Base-by-base conservation (phyloP, 192 early-diverging fungal species). In the Linnemannia exigua region DNA sequence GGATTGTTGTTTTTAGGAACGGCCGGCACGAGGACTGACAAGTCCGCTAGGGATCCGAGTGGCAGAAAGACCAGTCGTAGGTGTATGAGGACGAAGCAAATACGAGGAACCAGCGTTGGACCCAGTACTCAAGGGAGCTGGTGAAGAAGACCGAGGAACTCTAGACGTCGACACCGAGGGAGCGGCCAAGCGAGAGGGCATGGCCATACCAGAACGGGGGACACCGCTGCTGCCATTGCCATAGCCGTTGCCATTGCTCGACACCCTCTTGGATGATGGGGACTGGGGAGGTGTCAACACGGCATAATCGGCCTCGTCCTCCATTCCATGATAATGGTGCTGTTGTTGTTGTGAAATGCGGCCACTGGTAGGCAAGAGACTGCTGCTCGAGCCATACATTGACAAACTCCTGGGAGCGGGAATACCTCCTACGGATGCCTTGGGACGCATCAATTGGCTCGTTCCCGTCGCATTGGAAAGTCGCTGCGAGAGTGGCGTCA, bases 231-330 rank as follows among this genome's bases (percentile, higher is more conserved):
- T n/a, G n/a, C n/a, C n/a, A n/a, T n/a, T n/a, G n/a, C n/a, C 74
- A n/a, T 67, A 46, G 16, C 75, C 75, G 11, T 1, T 20, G 20
- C 15, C 48, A 67, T 33, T 20, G 54, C n/a, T n/a, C n/a, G n/a
- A n/a, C n/a, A 58, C 61, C 44, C 77, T 31, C 54, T 79, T 83
- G 7, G 83, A 74, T 0, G 77, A 79, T 11, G 83, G 83, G 5
- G 83, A 85, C 54, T 76, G 77, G 11, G 83, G 83, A 44, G 83
- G 83, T 2, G 83, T 85, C 68, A 85, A 44, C 14, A 79, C 73
- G 2, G 83, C 66, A 54, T 85, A 85, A 17, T 76, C 76, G 2
- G 46, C 63, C 1, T 77, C 52, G 0, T 70, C 38, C 11, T 79
- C 72, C 14, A 70, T 44, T 47, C 71, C 14, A 4, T 81, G 48